Conservation (phyloP, 495 filamentous ascomycete species). For the Penicillium longicatenatum region DNA sequence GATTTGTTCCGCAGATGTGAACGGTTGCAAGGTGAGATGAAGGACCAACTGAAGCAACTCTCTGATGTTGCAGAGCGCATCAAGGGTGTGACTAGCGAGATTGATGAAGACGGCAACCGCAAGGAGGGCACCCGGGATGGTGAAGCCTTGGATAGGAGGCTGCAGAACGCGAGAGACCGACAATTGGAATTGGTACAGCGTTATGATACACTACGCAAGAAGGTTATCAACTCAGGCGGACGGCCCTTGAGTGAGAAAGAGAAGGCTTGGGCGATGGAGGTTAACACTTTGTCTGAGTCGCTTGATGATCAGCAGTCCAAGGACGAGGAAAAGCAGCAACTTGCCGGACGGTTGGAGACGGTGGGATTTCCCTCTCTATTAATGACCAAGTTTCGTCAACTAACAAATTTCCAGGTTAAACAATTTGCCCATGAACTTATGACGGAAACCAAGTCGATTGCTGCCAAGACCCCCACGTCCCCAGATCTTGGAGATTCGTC, state of each 20-base stretch:
- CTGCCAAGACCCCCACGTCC: constrained; percentile 28
- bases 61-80: constrained; percentile 67
- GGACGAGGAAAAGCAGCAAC: constrained; percentile 28
- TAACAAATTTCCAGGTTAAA: constrained; percentile 43
- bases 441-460: constrained; percentile 44
- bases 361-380: constrained; percentile 22
- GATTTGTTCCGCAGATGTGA: constrained; percentile 82
- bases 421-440: constrained; percentile 54
- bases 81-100: constrained; percentile 64
- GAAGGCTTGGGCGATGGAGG: constrained; percentile 65
- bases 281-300: constrained; percentile 50
- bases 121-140: constrained; percentile 47
- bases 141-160: constrained; percentile 57
- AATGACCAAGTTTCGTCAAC: constrained; percentile 20
- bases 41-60: constrained; percentile 67
- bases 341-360: constrained; percentile 41
- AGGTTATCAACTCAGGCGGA: constrained; percentile 56
- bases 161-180: constrained; percentile 58
- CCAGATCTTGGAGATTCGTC: constrained; percentile 34
- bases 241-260: constrained; percentile 75
- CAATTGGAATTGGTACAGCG: constrained; percentile 62
- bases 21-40: constrained; percentile 68
- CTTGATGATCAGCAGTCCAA: constrained; percentile 26
- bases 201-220: constrained; percentile 65
- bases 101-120: constrained; percentile 48